These are phyloP conservation scores for Lecanicillium sp. DNA, from an alignment of 2,329 filamentous ascomycete genomes.

Conservation along the genomic window DNA sequence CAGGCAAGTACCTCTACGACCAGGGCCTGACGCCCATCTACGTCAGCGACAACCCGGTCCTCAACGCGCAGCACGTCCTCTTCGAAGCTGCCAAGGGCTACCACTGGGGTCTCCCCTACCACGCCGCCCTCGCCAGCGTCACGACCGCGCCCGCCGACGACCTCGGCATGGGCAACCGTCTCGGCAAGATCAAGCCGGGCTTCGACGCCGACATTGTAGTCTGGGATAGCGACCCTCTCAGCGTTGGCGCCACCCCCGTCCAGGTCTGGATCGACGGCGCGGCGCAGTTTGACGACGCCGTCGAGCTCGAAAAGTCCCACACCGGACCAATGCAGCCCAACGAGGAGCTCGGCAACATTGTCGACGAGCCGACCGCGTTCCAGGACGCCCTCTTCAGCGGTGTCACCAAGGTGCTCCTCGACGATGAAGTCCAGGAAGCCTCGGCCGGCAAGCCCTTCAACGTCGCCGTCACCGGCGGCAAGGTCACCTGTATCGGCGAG, in stretches of 20 bases:
- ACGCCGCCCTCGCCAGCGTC: conserved; percentile 49
- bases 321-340: conserved; percentile 30
- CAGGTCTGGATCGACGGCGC: conserved; percentile 59
- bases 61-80: conserved; percentile 62
- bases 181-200: conserved; percentile 54
- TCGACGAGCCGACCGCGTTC: conserved; percentile 30
- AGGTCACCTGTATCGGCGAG: conserved; percentile 47
- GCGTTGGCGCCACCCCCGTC: conserved; percentile 49
- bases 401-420: conserved; percentile 22
- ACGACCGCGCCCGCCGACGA: conserved; percentile 52
- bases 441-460: conserved; percentile 25
- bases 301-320: conserved; percentile 45
- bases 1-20: conserved; percentile 59
- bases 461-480: conserved; percentile 45
- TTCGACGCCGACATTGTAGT: conserved; percentile 55
- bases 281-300: conserved; percentile 45
- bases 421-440: conserved; percentile 10
- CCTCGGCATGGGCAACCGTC: conserved; percentile 47
- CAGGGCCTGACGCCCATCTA: conserved; percentile 58
- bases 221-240: conserved; percentile 56
- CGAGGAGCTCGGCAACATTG: conserved; percentile 29
- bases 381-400: conserved; percentile 38
- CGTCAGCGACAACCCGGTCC: conserved; percentile 63
- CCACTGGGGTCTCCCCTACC: conserved; percentile 53
- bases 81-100: conserved; percentile 56